Evolutionary conservation across 345 rosid genomes (phyloP), one percentile per base, ranked within the genome.

Genomic region (Corchorus capsularis): DNA sequence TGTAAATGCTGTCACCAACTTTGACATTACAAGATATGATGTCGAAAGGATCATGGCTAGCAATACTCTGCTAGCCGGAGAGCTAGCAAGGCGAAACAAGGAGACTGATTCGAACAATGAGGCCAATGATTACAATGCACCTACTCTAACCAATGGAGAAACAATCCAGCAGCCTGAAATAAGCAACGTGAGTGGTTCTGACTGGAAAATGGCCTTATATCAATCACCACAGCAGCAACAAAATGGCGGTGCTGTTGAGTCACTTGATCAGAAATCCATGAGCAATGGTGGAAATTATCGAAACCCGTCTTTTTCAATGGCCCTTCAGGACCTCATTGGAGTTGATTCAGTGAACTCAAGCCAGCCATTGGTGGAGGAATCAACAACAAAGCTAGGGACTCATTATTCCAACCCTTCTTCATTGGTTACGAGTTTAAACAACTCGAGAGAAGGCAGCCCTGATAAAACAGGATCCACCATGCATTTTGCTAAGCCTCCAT

Each of bases 11-110:
- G 97, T 92, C 59, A 92, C 97, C 13, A 92, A 92, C 84, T 92
- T 92, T 4, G 94, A 90, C 87, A 90, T 88, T 5, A 82, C 89
- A 2, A 85, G 93, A 71, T 92, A 92, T 41, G 89, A 92, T 69
- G 97, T 92, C 20, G 93, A 90, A 68, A 90, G 84, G 86, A 92
- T 92, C 69, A 88, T 88, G 89, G 86, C 92, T 1, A 92, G 94
- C 82, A 92, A 62, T 62, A 90, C 94, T 13, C 85, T 92, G 3
- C 87, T 92, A 4, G 93, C 94, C 0, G 94, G 94, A 41, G 97
- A 92, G 71, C 77, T 83, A 2, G 97, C 97, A 7, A 67, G 93
- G 82, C 76, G 91, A 67, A 87, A 79, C 84, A 88, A 84, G 64
- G 91, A 74, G 52, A 60, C 67, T 0, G 86, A 79, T 50, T 41